Base-by-base conservation (phyloP, 805 yeast species). In the Spathaspora sp. region DNA sequence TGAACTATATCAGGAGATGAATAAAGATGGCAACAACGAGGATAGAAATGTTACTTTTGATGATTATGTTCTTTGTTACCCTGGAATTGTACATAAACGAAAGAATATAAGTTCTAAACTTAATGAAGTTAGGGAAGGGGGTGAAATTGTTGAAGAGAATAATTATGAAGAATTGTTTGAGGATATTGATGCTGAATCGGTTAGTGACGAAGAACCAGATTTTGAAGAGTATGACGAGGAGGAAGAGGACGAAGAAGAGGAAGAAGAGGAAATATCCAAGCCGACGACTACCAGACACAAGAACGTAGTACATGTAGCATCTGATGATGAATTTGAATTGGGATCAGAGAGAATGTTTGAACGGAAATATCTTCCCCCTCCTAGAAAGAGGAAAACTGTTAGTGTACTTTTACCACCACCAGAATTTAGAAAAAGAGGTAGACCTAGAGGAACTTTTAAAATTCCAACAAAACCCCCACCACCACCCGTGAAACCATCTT, bases 61-160 rank as follows among this genome's bases (percentile, higher is more conserved):
- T 17, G 58, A 65, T 40, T 73, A 62, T 54, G 52, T 59, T 1
- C 51, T 64, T 1, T 75, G 79, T 55, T 61, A 60, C 50, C 78
- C 79, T 5, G 77, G 76, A 2, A 64, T 58, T 32, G 51, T 51
- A 38, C 12, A 46, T 20, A 40, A 51, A 19, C 20, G 14, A 23
- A 40, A 44, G n/a, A 14, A 47, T 20, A 14, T 23, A 23, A 43
- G 4, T 18, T 23, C 18, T 5, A 16, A 16, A 29, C 14, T 32
- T 5, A 20, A 14, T 11, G 38, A 46, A 8, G 26, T 47, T 3
- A 47, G 19, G 39, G 28, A 39, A 16, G 31, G 16, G 6, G 29
- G 12, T 17, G 54, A 42, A 20, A 17, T 18, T 10, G 23, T 14
- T 10, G 40, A 17, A 14, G 28, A 45, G 11, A 45, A 3, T 23